A percentile compares a stretch with the other conserved stretches of the same genome.
phyloP scores from a whole-genome alignment of 441 rosid species.

The Adansonia gregorii region DNA sequence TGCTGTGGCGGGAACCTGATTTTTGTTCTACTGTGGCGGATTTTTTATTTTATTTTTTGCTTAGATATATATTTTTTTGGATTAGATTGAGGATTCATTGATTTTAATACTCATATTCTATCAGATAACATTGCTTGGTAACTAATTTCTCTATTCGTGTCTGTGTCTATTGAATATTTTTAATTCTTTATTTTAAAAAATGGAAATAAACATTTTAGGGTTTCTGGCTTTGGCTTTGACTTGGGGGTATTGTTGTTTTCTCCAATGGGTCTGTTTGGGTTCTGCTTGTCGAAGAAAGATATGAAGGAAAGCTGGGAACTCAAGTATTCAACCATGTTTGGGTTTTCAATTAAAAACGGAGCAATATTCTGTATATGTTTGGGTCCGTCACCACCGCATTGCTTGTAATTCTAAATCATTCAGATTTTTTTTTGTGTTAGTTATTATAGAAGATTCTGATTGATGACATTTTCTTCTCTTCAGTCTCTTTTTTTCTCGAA shows the following conservation, averaged over 20 bases:
- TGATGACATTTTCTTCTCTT: neutral
- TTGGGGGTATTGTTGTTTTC: neutral
- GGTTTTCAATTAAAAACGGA: constrained; percentile 25
- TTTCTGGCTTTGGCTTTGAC: constrained; percentile 16
- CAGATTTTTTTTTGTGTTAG: constrained; percentile 16
- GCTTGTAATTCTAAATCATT: constrained; percentile 8
- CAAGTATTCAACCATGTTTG: neutral
- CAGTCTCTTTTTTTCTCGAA: neutral
- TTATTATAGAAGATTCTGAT: constrained; percentile 7
- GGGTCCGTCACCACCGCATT: neutral
- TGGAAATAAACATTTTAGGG: constrained; percentile 20
- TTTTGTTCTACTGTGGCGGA: constrained; percentile 25
- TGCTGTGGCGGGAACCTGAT: constrained; percentile 49
- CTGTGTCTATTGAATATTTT: neutral
- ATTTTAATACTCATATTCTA: constrained; percentile 21
- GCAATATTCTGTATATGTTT: neutral
- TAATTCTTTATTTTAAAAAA: neutral
- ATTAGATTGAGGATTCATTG: constrained; percentile 8
- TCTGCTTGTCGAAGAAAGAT: constrained; percentile 1
- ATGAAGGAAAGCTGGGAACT: neutral
- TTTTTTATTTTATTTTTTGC: constrained; percentile 23
- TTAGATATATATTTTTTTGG: neutral
- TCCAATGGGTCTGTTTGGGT: constrained; percentile 16
- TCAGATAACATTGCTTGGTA: neutral
- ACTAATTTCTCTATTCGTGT: constrained; percentile 13